Evolutionary conservation across 129 eudicot genomes (phyloP).

Genomic region (Chrysanthemum makinoi): DNA sequence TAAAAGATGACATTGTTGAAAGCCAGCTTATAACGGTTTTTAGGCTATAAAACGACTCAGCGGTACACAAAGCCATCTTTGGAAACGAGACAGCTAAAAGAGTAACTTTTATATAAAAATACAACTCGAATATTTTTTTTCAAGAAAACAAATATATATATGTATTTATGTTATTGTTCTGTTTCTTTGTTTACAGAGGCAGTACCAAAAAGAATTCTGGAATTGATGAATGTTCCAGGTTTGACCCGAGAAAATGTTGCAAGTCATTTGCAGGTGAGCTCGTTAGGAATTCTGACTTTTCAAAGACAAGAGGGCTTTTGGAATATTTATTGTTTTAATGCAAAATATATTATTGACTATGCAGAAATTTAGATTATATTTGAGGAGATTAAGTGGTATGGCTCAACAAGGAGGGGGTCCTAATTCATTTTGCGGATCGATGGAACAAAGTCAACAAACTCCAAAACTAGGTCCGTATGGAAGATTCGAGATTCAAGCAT

Average conservation of each 20-base stretch:
- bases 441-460: slow-evolving; percentile 54
- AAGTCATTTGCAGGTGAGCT: slow-evolving; percentile 81
- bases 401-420: slow-evolving; percentile 63
- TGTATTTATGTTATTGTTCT: slow-evolving; percentile 1
- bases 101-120: no score
- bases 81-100: no score
- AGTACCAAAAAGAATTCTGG: slow-evolving; percentile 81
- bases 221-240: slow-evolving; percentile 77
- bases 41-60: no score
- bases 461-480: slow-evolving; percentile 46
- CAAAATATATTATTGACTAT: neutral
- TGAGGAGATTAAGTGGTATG: slow-evolving; percentile 72
- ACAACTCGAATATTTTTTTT: no score
- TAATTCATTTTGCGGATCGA: slow-evolving; percentile 48
- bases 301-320: neutral
- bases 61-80: no score
- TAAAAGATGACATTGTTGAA: no score
- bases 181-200: slow-evolving; percentile 52
- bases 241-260: slow-evolving; percentile 85
- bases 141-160: neutral
- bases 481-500: slow-evolving; percentile 64
- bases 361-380: slow-evolving; percentile 82
- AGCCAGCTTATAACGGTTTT: no score
- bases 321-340: neutral
- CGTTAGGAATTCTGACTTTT: neutral